Conservation (phyloP, 768 basidiomycete species). For the Amanita polypyramis region DNA sequence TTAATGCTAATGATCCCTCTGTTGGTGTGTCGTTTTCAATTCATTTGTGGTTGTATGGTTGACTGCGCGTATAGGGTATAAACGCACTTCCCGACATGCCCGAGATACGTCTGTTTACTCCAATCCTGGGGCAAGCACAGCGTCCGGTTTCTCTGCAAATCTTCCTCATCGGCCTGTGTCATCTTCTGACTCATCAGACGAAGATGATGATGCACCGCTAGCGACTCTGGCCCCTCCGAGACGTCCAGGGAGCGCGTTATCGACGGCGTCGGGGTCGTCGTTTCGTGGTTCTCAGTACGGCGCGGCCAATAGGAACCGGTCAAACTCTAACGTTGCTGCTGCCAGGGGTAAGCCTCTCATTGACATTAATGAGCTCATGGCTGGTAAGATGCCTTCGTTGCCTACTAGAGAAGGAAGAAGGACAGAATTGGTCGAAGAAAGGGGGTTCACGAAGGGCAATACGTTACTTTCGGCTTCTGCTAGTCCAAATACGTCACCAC, state of each 20-base stretch:
- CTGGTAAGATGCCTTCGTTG: conserved; percentile 13
- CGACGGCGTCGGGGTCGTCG: conserved; percentile 11
- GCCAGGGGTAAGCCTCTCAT: conserved; percentile 34
- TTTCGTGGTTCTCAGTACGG: background rate
- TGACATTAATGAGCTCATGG: conserved; percentile 36
- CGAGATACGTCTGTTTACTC: conserved; percentile 19
- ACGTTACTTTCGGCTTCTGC: conserved; percentile 10
- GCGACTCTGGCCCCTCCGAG: conserved; percentile 49
- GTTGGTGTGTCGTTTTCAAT: conserved; percentile 4
- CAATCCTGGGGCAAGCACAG: conserved; percentile 10
- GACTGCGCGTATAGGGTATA: conserved; percentile 10
- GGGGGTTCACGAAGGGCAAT: conserved; percentile 17
- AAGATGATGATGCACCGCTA: conserved; percentile 54
- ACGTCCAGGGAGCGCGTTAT: conserved; percentile 56
- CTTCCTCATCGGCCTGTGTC: background rate
- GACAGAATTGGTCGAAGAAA: conserved; percentile 29
- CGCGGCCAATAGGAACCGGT: conserved; percentile 3
- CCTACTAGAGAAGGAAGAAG: conserved; percentile 12
- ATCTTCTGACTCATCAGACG: conserved; percentile 23
- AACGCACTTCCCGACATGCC: conserved; percentile 16
- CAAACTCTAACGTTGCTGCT: conserved; percentile 20
- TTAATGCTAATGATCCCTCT: conserved; percentile 16
- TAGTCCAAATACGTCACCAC: background rate
- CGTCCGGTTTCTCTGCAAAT: background rate
- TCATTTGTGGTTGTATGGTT: background rate